Conservation (phyloP, 805 yeast genomes). For the Candida krabiensis region DNA sequence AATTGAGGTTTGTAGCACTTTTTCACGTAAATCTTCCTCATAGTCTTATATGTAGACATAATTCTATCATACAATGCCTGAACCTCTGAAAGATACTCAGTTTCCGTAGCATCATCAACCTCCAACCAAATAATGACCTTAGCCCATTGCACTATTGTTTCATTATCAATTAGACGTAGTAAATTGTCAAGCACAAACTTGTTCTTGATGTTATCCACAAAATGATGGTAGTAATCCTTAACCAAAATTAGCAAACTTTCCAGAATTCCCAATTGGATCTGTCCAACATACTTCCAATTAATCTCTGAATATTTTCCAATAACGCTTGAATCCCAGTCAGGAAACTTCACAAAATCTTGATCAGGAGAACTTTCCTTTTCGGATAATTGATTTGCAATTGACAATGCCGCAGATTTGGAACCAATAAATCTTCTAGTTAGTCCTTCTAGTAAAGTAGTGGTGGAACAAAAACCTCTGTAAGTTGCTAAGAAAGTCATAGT, state of each 20-base stretch:
- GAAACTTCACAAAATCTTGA: slow-evolving; percentile 28
- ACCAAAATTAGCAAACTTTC: slow-evolving; percentile 74
- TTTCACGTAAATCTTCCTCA: slow-evolving; percentile 69
- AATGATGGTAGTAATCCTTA: slow-evolving; percentile 71
- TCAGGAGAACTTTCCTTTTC: not conserved
- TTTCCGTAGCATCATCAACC: slow-evolving; percentile 15
- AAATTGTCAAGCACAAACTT: slow-evolving; percentile 62
- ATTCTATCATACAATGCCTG: slow-evolving; percentile 24
- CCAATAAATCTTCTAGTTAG: slow-evolving; percentile 58
- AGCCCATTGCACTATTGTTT: slow-evolving; percentile 54
- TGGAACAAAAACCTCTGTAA: slow-evolving; percentile 64
- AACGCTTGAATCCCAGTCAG: slow-evolving; percentile 54
- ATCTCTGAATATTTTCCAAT: slow-evolving; percentile 42
- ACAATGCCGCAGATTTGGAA: slow-evolving; percentile 59
- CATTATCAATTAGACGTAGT: slow-evolving; percentile 66
- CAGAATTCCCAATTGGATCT: slow-evolving; percentile 77
- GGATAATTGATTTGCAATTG: slow-evolving; percentile 37
- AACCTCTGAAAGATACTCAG: slow-evolving; percentile 20
- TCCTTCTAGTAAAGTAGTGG: slow-evolving; percentile 50
- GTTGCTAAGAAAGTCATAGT: slow-evolving; percentile 71
- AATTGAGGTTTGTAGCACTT: slow-evolving; percentile 66
- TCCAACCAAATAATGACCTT: slow-evolving; percentile 29
- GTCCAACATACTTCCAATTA: slow-evolving; percentile 67
- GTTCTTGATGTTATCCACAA: slow-evolving; percentile 64
- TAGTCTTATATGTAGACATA: slow-evolving; percentile 54